Evolutionary conservation across 2,329 filamentous ascomycete genomes (phyloP), one percentile per base, ranked within the genome.

Genomic region (Trichophyton simii): DNA sequence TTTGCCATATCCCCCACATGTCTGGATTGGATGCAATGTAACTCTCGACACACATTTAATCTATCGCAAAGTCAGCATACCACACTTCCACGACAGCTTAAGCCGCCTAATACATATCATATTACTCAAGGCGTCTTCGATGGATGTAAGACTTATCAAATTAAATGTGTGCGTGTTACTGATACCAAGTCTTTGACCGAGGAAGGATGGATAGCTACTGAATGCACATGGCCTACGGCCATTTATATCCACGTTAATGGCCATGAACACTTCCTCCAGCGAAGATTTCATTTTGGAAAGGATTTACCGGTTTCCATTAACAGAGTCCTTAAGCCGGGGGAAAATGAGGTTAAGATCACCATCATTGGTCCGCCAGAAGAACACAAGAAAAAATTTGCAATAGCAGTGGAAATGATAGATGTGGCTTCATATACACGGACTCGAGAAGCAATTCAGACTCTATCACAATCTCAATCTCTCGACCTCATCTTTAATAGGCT

Each of bases 301-400:
- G 88, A 95, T 67, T 72, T 90, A 7, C 86, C 91, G 0, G 77
- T 88, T 4, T 89, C 96, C 66, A 76, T 96, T 25, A 91, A 89
- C 1, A 64, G 71, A 0, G 71, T 82, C 20, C 66, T 95, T 3
- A 70, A 68, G 7, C 66, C 73, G 15, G 89, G 88, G 0, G 68
- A 71, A 4, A 95, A 96, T 67, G 71, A 68, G 0, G 69, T 95
- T 2, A 75, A 78, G 3, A 70, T 91, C 5, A 72, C 76, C 54
- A 66, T 78, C 31, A 67, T 83, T 67, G 64, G 75, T 76, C 59
- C 68, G 67, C 60, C 68, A 48, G 63, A 73, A 79, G 65, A 65
- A 65, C 20, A 9, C 52, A 59, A 15, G 1, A 36, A 67, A 67
- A 5, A 68, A 66, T 59, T 65, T 65, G 34, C 69, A 61, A n/a